A percentile compares a stretch with the other conserved stretches of the same genome.
phyloP scores from a whole-genome alignment of 176 grass and related monocot species.

The Zizania latifolia region DNA sequence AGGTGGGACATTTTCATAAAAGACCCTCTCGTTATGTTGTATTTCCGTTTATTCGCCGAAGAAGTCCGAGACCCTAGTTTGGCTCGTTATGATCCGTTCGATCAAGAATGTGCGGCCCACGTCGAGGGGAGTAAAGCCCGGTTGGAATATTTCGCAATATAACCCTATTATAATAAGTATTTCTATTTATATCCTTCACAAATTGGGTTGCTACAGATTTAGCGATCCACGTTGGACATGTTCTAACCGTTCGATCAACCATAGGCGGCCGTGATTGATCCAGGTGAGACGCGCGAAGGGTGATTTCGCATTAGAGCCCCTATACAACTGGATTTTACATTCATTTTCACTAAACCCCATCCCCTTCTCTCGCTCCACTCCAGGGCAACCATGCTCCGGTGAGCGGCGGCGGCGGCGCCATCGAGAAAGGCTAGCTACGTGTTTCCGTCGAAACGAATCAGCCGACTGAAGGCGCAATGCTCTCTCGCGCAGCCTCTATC shows the following conservation, averaged over 20 bases:
- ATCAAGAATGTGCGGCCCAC: neutral
- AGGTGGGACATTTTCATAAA: too few relatives aligned
- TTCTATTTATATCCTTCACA: neutral
- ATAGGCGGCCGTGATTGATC: neutral
- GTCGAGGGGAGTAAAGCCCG: neutral
- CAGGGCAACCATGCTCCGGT: constrained; percentile 16
- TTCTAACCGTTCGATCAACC: neutral
- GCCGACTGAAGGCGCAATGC: constrained; percentile 2
- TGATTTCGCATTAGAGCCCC: neutral
- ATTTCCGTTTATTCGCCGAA: too few relatives aligned
- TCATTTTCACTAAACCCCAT: neutral
- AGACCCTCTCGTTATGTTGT: too few relatives aligned
- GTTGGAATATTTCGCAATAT: neutral
- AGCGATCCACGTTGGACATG: neutral
- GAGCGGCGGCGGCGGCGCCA: neutral
- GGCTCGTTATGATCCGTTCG: neutral
- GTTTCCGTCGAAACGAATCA: neutral
- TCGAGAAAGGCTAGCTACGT: neutral
- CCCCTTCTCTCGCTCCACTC: neutral
- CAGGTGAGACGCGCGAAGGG: neutral
- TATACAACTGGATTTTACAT: neutral
- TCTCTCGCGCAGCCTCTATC: constrained; percentile 24
- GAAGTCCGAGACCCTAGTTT: neutral
- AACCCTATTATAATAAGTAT: neutral
- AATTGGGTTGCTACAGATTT: neutral